These are phyloP conservation scores for Yamadazyma phyllophila DNA, from an alignment of 805 yeast genomes.

Conservation along the genomic window DNA sequence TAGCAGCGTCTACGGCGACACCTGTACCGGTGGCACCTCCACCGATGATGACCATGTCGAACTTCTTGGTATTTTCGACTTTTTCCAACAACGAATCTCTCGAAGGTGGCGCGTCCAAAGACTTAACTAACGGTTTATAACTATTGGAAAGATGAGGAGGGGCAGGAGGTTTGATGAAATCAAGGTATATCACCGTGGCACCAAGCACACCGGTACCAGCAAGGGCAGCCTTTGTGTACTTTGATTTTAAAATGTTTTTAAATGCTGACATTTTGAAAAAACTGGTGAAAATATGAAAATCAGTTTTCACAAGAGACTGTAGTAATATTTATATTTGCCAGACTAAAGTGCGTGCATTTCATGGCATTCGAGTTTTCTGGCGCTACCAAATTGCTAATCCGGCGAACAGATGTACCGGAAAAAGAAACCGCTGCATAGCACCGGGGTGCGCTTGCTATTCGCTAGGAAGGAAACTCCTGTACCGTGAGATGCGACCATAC, in stretches of 20 bases:
- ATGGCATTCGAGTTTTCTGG: neutral
- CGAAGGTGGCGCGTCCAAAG: slow-evolving; percentile 51
- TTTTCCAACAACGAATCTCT: slow-evolving; percentile 52
- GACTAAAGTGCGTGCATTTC: neutral
- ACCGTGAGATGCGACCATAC: too few relatives aligned
- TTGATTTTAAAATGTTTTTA: slow-evolving; percentile 20
- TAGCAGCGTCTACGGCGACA: slow-evolving; percentile 84
- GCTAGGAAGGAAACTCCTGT: neutral
- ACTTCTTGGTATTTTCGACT: slow-evolving; percentile 44
- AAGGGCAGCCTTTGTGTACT: slow-evolving; percentile 28
- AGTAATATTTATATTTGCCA: neutral
- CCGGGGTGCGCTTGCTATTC: neutral
- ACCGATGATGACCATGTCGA: slow-evolving; percentile 84
- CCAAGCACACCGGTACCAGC: slow-evolving; percentile 35
- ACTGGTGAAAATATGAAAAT: neutral
- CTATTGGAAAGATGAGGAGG: slow-evolving; percentile 24
- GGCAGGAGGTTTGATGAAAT: slow-evolving; percentile 36
- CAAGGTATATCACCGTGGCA: slow-evolving; percentile 38
- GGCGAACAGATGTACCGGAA: neutral
- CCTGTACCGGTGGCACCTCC: slow-evolving; percentile 98
- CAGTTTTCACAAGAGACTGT: neutral
- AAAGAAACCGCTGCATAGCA: neutral
- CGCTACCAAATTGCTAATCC: neutral
- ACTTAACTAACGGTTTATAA: slow-evolving; percentile 45
- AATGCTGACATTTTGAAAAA: slow-evolving; percentile 5